Evolutionary conservation across 805 yeast species (phyloP), one percentile per base, ranked within the genome.

Genomic region (Starmera quercuum): DNA sequence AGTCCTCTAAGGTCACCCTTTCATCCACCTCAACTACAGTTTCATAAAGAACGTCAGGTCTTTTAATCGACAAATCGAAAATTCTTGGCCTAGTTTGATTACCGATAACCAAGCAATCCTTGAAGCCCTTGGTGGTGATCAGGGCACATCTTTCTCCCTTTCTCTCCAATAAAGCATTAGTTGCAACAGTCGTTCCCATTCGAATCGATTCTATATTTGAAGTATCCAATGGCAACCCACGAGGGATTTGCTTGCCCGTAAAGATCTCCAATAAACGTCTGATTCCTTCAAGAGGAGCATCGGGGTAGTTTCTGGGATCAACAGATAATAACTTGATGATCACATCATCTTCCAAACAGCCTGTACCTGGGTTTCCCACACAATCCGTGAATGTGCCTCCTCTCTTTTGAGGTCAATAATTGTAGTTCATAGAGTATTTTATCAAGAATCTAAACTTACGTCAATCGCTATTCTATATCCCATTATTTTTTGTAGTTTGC

Each of bases 1-100:
- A 82, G 32, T 72, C 78, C 37, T 73, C 88, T 31, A 83, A 63
- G 1, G 94, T 68, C 24, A 71, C 71, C 40, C 77, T 53, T 44
- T 69, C 77, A 37, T 68, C 72, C 27, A 67, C 57, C 44, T 71
- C 75, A 19, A 71, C 51, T 5, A 68, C 73, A 17, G 47, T 38
- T 15, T 57, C 54, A 34, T 68, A 70, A 33, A 71, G 54, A 15
- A 64, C 71, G 7, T 62, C 68, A 29, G 71, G 66, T 38, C 68
- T 70, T 20, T 56, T 58, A 25, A 71, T 70, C 16, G 68, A 64
- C 43, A 71, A 53, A 39, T 70, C 74, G 41, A 71, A 71, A 20
- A 70, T 59, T 34, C 65, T 61, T 4, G 77, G 77, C 41, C 77
- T 56, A 5, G 75, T 63, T 42, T 71, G 77, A 42, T 68, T 70